These are phyloP conservation scores for Ramularia endophylla DNA, from an alignment of 2,329 filamentous ascomycete species.

Conservation along the genomic window DNA sequence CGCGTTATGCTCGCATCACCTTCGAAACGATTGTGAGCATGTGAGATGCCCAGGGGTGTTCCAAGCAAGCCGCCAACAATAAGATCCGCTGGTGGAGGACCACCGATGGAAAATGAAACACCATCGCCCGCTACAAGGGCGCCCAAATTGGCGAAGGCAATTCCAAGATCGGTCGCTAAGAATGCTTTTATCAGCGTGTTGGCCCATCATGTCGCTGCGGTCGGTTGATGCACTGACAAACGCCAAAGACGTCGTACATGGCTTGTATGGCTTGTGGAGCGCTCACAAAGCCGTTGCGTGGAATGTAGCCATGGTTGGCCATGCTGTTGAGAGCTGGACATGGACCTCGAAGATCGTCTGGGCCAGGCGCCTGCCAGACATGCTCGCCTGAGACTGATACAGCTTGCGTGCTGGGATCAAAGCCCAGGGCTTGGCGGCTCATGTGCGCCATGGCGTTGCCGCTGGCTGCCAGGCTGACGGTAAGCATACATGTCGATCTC, in stretches of 20 bases:
- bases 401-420: no score
- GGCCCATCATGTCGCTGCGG: no score
- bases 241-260: background rate
- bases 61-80: conserved; percentile 16
- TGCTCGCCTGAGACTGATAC: conserved; percentile 16
- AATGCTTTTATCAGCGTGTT: no score
- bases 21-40: conserved; percentile 31
- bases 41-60: conserved; percentile 20
- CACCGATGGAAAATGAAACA: conserved; percentile 20
- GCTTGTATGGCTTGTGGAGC: background rate
- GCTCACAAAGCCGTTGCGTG: conserved; percentile 18
- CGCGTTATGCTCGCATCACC: background rate
- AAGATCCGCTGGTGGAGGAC: conserved; percentile 13
- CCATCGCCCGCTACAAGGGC: no score
- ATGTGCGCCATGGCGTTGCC: no score
- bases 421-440: no score
- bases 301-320: conserved; percentile 26
- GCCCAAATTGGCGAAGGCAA: no score
- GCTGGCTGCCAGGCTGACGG: no score
- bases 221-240: no score
- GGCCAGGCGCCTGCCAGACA: conserved; percentile 9
- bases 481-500: no score
- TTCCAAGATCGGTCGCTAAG: no score
- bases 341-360: conserved; percentile 11
- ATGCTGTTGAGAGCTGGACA: conserved; percentile 23